phyloP scores from a whole-genome alignment of 176 grass and related monocot genomes.

The Calamus simplicifolius region DNA sequence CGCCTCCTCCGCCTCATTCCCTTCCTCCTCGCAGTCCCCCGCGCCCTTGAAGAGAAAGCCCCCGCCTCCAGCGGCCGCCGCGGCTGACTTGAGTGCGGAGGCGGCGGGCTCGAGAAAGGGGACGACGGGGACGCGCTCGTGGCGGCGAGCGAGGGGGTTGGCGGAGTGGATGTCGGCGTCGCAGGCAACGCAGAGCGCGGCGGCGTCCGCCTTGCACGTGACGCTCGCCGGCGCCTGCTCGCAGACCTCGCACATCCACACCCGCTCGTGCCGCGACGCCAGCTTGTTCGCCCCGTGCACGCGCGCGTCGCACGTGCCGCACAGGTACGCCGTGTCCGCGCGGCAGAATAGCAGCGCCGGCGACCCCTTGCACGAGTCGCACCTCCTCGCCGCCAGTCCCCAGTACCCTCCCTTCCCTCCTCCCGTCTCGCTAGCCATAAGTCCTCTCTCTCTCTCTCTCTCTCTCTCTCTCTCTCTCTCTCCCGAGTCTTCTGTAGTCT shows the following conservation, averaged over 20 bases:
- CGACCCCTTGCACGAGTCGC: conserved; percentile 10
- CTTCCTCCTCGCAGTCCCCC: background rate
- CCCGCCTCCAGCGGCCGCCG: background rate
- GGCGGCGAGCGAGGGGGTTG: conserved; percentile 81
- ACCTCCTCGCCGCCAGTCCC: background rate
- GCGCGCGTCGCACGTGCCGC: conserved; percentile 3
- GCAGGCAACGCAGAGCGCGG: conserved; percentile 25
- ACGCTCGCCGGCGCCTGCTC: conserved; percentile 60
- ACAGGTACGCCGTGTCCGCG: conserved; percentile 6
- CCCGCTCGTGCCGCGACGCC: conserved; percentile 30
- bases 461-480: background rate
- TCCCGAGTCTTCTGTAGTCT: too few relatives aligned
- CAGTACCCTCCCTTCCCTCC: background rate
- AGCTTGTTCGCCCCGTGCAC: background rate
- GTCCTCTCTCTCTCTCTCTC: background rate
- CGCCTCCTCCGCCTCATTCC: background rate
- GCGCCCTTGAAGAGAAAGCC: background rate
- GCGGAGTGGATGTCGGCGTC: conserved; percentile 38
- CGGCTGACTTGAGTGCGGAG: background rate
- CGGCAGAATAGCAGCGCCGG: conserved; percentile 1
- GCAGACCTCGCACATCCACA: conserved; percentile 86
- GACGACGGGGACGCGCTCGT: conserved; percentile 41
- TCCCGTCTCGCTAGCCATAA: background rate
- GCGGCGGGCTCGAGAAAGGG: conserved; percentile 6
- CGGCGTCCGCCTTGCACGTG: conserved; percentile 92